Evolutionary conservation across 2,329 filamentous ascomycete genomes (phyloP), one percentile per base, ranked within the genome.

Genomic region (Fonsecaea pedrosoi): DNA sequence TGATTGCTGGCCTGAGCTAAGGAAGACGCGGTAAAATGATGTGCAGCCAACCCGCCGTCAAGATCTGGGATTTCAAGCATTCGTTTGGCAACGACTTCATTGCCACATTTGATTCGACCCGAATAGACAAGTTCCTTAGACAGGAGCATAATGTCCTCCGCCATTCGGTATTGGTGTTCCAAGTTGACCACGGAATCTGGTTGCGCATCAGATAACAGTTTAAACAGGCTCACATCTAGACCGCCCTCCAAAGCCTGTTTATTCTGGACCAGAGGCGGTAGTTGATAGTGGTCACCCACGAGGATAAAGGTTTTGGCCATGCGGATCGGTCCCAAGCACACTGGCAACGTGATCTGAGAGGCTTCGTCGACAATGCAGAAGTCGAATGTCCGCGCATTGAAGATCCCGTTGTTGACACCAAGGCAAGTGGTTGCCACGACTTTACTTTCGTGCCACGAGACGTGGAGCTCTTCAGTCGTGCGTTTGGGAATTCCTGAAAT

Each of bases 321-420:
- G 10, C 95, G 89, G 72, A 99, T 96, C 0, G 95, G 95, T 0
- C 95, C 95, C 0, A 98, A 83, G 71, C 95, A 98, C 21, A 97
- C 94, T 0, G 95, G 95, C 21, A 99, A 82, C 0, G 95, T 99
- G 76, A 99, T 98, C 75, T 99, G 95, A 1, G 94, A 97, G 0
- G 95, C 95, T 79, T 99, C 95, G 72, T 99, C 95, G 3, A 99
- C 94, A 69, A 99, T 98, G 75, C 95, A 99, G 76, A 97, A 98
- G 79, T 99, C 95, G 73, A 99, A 99, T 0, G 90, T 88, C 4
- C 95, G 90, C 75, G 94, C 91, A 64, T 87, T 90, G 80, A 99
- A 98, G 8, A 99, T 82, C 2, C 89, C 86, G 77, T 99, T 95
- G 72, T 90, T 94, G 76, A 97, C 92, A 2, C 94, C 92, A 32